Conservation (phyloP, 352 stramenopile genomes). For the Globisporangium acanthophoron region DNA sequence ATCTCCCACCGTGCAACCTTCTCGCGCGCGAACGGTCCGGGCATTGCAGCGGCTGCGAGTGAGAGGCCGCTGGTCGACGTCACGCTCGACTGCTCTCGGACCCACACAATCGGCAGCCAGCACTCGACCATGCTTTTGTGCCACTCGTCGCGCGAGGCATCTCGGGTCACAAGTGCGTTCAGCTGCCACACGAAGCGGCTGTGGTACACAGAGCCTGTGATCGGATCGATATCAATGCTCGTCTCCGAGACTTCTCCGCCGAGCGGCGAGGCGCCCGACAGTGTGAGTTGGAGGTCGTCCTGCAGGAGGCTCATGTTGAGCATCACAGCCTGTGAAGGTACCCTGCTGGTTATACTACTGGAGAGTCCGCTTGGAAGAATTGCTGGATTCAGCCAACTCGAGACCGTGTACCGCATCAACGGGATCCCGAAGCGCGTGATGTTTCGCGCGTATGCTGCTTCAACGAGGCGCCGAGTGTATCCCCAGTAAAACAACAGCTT, state of each 20-base stretch:
- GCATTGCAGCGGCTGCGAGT: slow-evolving; percentile 2
- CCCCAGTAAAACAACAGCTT: slow-evolving; percentile 56
- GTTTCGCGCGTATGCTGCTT: slow-evolving; percentile 34
- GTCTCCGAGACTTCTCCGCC: slow-evolving; percentile 1
- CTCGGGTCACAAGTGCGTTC: slow-evolving; percentile 14
- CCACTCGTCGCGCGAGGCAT: slow-evolving; percentile 24
- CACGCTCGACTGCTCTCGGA: slow-evolving; percentile 40
- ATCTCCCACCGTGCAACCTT: slow-evolving; percentile 32
- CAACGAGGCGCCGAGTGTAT: slow-evolving; percentile 31
- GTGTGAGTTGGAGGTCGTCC: slow-evolving; percentile 31
- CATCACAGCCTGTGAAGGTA: not conserved
- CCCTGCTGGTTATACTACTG: not conserved
- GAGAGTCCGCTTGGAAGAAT: slow-evolving; percentile 29
- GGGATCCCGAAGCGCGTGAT: slow-evolving; percentile 44
- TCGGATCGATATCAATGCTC: slow-evolving; percentile 38
- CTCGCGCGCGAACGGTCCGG: slow-evolving; percentile 29
- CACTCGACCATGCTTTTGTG: slow-evolving; percentile 17
- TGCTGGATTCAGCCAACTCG: slow-evolving; percentile 31
- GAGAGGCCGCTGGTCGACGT: slow-evolving; percentile 17
- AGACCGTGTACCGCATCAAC: slow-evolving; percentile 39
- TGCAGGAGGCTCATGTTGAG: slow-evolving; percentile 47
- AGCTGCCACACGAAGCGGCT: slow-evolving; percentile 51
- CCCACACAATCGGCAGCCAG: slow-evolving; percentile 45
- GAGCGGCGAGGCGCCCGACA: slow-evolving; percentile 8
- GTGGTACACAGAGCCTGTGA: slow-evolving; percentile 43